phyloP scores from a whole-genome alignment of 495 filamentous ascomycete genomes.

The Penicillium lividum region DNA sequence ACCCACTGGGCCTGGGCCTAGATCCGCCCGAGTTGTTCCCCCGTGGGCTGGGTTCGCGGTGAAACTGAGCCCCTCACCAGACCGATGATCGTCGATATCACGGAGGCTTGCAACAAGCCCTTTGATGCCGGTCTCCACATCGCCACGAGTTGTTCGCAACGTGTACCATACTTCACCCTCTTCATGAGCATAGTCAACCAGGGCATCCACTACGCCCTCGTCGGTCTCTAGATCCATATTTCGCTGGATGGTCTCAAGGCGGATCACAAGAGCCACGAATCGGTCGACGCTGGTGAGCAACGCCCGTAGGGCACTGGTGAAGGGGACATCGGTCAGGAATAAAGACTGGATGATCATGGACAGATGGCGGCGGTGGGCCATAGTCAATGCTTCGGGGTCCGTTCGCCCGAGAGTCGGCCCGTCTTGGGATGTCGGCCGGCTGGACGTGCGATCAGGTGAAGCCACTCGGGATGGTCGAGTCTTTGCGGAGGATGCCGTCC shows the following conservation, averaged over 20 bases:
- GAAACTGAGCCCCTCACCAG: slow-evolving; percentile 39
- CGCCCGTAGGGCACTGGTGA: slow-evolving; percentile 68
- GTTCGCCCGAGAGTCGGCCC: slow-evolving; percentile 46
- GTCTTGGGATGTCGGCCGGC: slow-evolving; percentile 16
- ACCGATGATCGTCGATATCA: slow-evolving; percentile 56
- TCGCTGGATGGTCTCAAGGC: slow-evolving; percentile 69
- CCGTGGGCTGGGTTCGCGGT: slow-evolving; percentile 20
- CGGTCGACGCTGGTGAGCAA: slow-evolving; percentile 73
- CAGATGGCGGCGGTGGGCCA: slow-evolving; percentile 76
- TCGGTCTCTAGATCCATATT: slow-evolving; percentile 76
- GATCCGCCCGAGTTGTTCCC: slow-evolving; percentile 3
- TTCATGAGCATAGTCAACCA: slow-evolving; percentile 68
- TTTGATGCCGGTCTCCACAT: slow-evolving; percentile 56
- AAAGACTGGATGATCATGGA: slow-evolving; percentile 63
- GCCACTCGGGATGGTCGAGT: slow-evolving; percentile 6
- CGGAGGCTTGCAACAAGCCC: slow-evolving; percentile 59
- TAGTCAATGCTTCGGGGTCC: slow-evolving; percentile 82
- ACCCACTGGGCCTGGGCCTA: slow-evolving; percentile 17
- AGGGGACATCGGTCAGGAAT: slow-evolving; percentile 67
- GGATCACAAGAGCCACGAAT: slow-evolving; percentile 70
- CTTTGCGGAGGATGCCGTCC: slow-evolving; percentile 38
- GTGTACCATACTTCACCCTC: slow-evolving; percentile 62
- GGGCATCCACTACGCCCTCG: slow-evolving; percentile 73
- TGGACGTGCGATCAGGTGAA: slow-evolving; percentile 8
- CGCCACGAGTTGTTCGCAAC: slow-evolving; percentile 42